phyloP scores from a whole-genome alignment of 106 monocot genomes.

The Allium cepa region DNA sequence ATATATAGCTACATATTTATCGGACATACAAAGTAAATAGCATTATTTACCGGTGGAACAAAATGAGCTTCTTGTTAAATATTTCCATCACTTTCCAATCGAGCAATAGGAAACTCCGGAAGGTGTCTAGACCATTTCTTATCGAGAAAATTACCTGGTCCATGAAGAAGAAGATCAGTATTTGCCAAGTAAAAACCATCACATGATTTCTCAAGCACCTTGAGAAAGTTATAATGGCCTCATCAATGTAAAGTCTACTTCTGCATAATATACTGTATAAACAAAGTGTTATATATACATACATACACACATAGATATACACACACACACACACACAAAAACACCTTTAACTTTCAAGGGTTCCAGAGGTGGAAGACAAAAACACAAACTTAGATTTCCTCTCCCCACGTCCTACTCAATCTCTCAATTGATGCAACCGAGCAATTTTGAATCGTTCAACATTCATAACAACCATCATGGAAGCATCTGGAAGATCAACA shows the following conservation, averaged over 20 bases:
- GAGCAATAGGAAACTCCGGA: constrained; percentile 93
- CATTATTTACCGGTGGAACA: constrained; percentile 70
- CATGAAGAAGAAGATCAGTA: constrained; percentile 78
- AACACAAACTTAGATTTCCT: constrained; percentile 82
- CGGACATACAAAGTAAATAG: background rate
- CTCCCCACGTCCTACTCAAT: constrained; percentile 80
- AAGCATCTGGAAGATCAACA: constrained; percentile 95
- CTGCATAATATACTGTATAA: too few species aligned
- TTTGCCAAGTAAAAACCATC: constrained; percentile 91
- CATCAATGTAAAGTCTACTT: background rate
- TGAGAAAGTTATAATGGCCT: constrained; percentile 7
- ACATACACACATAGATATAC: too few species aligned
- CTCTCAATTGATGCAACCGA: constrained; percentile 94
- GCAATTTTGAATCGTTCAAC: constrained; percentile 95
- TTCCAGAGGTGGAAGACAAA: constrained; percentile 51
- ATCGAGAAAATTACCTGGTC: constrained; percentile 90
- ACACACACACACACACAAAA: too few species aligned
- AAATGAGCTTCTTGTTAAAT: constrained; percentile 92
- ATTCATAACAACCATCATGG: constrained; percentile 99
- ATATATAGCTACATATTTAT: too few species aligned
- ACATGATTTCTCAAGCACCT: constrained; percentile 72
- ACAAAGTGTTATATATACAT: too few species aligned
- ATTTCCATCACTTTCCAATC: constrained; percentile 88
- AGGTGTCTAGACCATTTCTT: constrained; percentile 96
- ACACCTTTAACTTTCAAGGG: constrained; percentile 60